phyloP scores from a whole-genome alignment of 1,139 yeast genomes.

The Nematodospora anomalae region DNA sequence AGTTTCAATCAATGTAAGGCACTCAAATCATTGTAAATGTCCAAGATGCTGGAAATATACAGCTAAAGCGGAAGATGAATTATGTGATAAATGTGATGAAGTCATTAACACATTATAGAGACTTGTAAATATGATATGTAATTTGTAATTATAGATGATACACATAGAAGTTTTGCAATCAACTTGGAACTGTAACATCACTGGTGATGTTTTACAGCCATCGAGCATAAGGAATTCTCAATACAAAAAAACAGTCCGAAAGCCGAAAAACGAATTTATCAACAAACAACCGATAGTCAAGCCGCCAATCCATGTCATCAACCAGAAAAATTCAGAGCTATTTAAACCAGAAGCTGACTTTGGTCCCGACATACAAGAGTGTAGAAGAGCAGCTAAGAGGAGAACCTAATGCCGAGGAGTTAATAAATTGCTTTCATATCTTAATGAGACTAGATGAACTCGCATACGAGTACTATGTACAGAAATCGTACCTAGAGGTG shows the following conservation, averaged over 20 bases:
- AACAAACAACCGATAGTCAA: too few relatives aligned
- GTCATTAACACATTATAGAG: slow-evolving; percentile 18
- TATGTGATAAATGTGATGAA: slow-evolving; percentile 68
- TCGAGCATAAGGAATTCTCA: too few relatives aligned
- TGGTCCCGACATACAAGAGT: slow-evolving; percentile 18
- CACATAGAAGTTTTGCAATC: too few relatives aligned
- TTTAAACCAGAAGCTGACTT: slow-evolving; percentile 19
- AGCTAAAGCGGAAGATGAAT: slow-evolving; percentile 47
- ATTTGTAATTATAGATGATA: background rate
- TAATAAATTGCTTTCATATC: slow-evolving; percentile 19
- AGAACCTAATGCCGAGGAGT: slow-evolving; percentile 14
- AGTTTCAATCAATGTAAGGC: slow-evolving; percentile 8
- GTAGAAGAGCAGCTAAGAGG: slow-evolving; percentile 16
- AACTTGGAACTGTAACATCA: too few relatives aligned
- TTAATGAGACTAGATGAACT: slow-evolving; percentile 26
- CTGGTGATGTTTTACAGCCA: too few relatives aligned
- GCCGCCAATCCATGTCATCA: slow-evolving; percentile 14
- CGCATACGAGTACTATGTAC: slow-evolving; percentile 24
- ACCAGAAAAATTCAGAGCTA: slow-evolving; percentile 21
- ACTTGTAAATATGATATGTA: slow-evolving; percentile 1
- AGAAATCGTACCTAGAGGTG: slow-evolving; percentile 17
- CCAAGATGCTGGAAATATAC: slow-evolving; percentile 93
- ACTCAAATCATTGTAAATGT: slow-evolving; percentile 53
- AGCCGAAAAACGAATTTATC: too few relatives aligned
- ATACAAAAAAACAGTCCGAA: too few relatives aligned